Percentiles rank a stretch among this genome's conserved stretches.
phyloP scores from a whole-genome alignment of 495 filamentous ascomycete genomes.

The Penicillium cinerascens region DNA sequence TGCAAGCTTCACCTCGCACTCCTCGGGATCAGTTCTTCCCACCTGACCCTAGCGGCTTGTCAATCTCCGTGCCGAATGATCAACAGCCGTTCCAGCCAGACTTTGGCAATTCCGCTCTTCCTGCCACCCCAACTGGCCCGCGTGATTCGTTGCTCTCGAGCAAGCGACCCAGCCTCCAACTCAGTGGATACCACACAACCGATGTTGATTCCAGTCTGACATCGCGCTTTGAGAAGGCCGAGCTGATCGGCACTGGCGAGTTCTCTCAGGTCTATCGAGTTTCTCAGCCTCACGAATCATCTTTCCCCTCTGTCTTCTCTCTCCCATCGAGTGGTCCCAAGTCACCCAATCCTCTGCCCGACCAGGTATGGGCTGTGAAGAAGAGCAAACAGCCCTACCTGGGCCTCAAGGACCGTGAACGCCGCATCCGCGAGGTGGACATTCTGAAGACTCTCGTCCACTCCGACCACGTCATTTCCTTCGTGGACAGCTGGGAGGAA shows the following conservation, averaged over 20 bases:
- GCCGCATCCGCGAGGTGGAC: constrained; percentile 75
- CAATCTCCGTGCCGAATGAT: constrained; percentile 62
- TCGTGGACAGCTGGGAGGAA: constrained; percentile 82
- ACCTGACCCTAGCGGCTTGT: constrained; percentile 77
- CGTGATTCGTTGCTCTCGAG: constrained; percentile 57
- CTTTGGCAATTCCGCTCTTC: constrained; percentile 48
- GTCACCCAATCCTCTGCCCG: constrained; percentile 40
- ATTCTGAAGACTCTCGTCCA: constrained; percentile 67
- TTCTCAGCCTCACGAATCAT: constrained; percentile 43
- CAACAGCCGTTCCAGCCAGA: constrained; percentile 40
- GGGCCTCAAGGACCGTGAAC: constrained; percentile 68
- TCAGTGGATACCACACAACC: constrained; percentile 52
- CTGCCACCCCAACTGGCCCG: constrained; percentile 76
- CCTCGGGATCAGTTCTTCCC: constrained; percentile 70
- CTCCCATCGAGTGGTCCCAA: constrained; percentile 31
- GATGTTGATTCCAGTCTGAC: constrained; percentile 69
- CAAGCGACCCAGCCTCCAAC: constrained; percentile 48
- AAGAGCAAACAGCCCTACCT: constrained; percentile 77
- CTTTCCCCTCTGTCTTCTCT: constrained; percentile 45
- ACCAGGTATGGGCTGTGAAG: constrained; percentile 84
- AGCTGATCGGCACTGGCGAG: constrained; percentile 78
- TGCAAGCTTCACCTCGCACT: constrained; percentile 68
- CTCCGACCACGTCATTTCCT: constrained; percentile 77
- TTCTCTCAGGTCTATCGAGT: constrained; percentile 92
- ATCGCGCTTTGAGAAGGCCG: constrained; percentile 70